phyloP scores from a whole-genome alignment of 2,329 filamentous ascomycete genomes.

The Fusarium metavorans region DNA sequence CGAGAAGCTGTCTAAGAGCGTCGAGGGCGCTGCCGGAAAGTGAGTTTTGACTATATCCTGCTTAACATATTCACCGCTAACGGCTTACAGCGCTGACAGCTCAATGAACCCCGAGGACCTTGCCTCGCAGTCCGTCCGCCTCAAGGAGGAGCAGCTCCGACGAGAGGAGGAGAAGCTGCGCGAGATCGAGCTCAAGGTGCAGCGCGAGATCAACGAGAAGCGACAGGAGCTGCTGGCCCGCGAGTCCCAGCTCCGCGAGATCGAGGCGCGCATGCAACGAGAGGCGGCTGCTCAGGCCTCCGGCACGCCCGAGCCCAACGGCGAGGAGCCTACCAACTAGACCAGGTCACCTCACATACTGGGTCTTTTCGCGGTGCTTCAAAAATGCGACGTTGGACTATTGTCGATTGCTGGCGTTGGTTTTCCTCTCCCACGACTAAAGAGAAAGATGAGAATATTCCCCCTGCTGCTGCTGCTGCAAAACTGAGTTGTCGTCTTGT shows the following conservation, averaged over 20 bases:
- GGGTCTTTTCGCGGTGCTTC: constrained; percentile 49
- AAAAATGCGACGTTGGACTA: constrained; percentile 58
- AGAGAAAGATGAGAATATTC: constrained; percentile 58
- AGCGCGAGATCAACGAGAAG: constrained; percentile 99
- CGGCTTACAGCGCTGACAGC: constrained; percentile 66
- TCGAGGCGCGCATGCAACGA: constrained; percentile 96
- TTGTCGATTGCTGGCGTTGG: constrained; percentile 63
- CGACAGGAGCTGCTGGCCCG: constrained; percentile 96
- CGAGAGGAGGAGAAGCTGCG: constrained; percentile 99
- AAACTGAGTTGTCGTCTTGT: constrained; percentile 52
- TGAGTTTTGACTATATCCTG: constrained; percentile 65
- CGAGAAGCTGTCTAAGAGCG: constrained; percentile 99
- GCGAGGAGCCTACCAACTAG: constrained; percentile 64
- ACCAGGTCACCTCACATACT: constrained; percentile 44
- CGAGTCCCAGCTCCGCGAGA: constrained; percentile 98
- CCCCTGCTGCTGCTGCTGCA: constrained; percentile 52
- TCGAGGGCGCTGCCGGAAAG: constrained; percentile 89
- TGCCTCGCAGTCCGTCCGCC: constrained; percentile 94
- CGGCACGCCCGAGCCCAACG: constrained; percentile 63
- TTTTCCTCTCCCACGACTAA: constrained; percentile 57
- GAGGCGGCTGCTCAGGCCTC: constrained; percentile 72
- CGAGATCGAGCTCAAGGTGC: constrained; percentile 99
- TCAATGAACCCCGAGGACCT: constrained; percentile 99
- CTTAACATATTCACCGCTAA: constrained; percentile 46
- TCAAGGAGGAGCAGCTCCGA: constrained; percentile 99